phyloP scores from a whole-genome alignment of 129 eudicot species.

The Lactuca saligna region DNA sequence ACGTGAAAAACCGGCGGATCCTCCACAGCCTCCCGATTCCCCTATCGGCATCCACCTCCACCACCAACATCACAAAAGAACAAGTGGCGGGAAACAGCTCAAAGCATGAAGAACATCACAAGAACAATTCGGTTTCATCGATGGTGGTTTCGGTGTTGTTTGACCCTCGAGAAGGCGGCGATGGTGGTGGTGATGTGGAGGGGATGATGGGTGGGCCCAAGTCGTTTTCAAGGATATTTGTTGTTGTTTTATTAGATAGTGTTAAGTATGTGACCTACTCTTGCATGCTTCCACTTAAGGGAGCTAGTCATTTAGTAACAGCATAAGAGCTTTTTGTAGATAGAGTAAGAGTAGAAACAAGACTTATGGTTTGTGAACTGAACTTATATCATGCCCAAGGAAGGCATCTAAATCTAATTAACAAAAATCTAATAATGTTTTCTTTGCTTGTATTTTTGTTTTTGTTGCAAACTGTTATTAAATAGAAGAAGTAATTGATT shows the following conservation, averaged over 20 bases:
- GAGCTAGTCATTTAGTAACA: slow-evolving; percentile 67
- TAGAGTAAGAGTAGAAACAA: neutral
- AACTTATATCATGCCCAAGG: slow-evolving; percentile 10
- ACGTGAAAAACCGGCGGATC: slow-evolving; percentile 70
- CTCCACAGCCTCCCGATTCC: slow-evolving; percentile 72
- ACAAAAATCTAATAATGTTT: slow-evolving; percentile 17
- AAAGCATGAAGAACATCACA: slow-evolving; percentile 42
- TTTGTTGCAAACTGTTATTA: neutral
- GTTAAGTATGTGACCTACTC: slow-evolving; percentile 96
- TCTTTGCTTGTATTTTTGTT: neutral
- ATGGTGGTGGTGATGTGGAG: slow-evolving; percentile 61
- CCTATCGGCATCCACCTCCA: slow-evolving; percentile 43
- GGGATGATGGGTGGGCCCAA: slow-evolving; percentile 64
- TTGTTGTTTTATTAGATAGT: slow-evolving; percentile 91
- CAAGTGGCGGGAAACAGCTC: slow-evolving; percentile 33
- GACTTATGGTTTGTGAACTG: neutral
- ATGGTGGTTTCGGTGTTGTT: slow-evolving; percentile 95
- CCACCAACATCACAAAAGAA: slow-evolving; percentile 54
- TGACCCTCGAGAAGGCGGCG: slow-evolving; percentile 88
- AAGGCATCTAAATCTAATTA: slow-evolving; percentile 33
- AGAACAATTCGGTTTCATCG: slow-evolving; percentile 50
- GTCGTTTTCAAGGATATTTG: slow-evolving; percentile 79
- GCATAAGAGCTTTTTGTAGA: slow-evolving; percentile 43
- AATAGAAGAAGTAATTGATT: neutral
- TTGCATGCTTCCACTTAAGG: slow-evolving; percentile 86